A percentile compares a stretch with the other conserved stretches of the same genome.
Conservation (phyloP, 192 early-diverging fungal species). For the Oehlia diaphana region DNA sequence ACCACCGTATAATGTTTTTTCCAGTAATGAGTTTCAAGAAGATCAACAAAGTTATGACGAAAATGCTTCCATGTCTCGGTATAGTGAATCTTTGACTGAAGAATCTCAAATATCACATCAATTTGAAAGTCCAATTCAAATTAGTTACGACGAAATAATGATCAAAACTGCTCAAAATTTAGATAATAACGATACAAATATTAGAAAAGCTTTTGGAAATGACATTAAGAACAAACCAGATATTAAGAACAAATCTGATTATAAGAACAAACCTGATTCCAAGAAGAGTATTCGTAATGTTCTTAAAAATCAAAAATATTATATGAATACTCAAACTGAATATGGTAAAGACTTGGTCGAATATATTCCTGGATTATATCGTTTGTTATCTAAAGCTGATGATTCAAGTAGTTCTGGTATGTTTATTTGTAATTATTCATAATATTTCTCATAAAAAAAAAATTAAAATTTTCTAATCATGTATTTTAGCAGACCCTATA, state of each 20-base stretch:
- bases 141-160: not conserved
- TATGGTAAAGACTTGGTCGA: not conserved
- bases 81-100: not conserved
- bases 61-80: not conserved
- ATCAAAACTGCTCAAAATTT: not conserved
- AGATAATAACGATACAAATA: too few species aligned
- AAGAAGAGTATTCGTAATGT: not conserved
- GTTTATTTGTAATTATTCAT: not conserved
- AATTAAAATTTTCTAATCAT: not conserved
- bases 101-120: not conserved
- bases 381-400: constrained; percentile 15
- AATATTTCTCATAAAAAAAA: too few species aligned
- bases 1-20: too few species aligned
- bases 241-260: too few species aligned
- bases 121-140: not conserved
- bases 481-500: constrained; percentile 13
- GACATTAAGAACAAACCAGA: not conserved
- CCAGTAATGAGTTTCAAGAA: not conserved
- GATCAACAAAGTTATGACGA: not conserved
- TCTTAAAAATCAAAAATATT: not conserved
- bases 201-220: not conserved
- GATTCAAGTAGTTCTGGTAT: constrained; percentile 5
- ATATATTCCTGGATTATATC: constrained; percentile 14
- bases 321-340: not conserved
- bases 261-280: not conserved